Base-by-base conservation (phyloP, 192 early-diverging fungal species). In the Glomus cerebriforme region DNA sequence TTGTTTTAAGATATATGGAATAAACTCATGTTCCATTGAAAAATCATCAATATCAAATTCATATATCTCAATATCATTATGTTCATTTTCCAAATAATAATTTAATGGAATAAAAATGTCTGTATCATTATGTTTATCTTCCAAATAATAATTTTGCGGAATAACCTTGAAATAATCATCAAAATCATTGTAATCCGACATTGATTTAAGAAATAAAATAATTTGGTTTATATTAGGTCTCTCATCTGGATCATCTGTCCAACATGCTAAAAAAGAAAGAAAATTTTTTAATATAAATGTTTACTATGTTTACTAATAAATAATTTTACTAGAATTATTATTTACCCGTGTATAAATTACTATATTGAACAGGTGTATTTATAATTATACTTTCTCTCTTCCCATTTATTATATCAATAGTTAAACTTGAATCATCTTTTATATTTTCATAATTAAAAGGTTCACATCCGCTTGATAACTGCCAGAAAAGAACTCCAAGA, bases 171-270 rank as follows among this genome's bases (percentile, higher is more conserved):
- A n/a, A n/a, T n/a, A n/a, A n/a, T n/a, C n/a, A n/a, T n/a, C n/a
- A n/a, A n/a, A n/a, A n/a, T n/a, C n/a, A n/a, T n/a, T n/a, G n/a
- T n/a, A n/a, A n/a, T n/a, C n/a, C n/a, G n/a, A n/a, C n/a, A 68
- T 35, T 68, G 31, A 12, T 35, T 19, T 35, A 35, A 68, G 34
- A 8, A 7, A 9, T 7, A 3, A 8, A 35, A 68, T 13, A 35
- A 68, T 34, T 68, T 68, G 66, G 22, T 35, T 7, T n/a, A 68
- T 68, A n/a, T 17, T 9, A 31, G 66, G 66, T n/a, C 66, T 13
- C 22, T 19, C n/a, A n/a, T 35, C 5, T n/a, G 5, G 19, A 39
- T 68, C 17, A 35, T 68, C 2, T 9, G 12, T 39, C 66, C 66
- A 68, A 22, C 66, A 68, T 35, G 31, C 66, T 68, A 39, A 35